These are phyloP conservation scores for Fistulina hepatica DNA, from an alignment of 1,284 basidiomycete species.

Conservation along the genomic window DNA sequence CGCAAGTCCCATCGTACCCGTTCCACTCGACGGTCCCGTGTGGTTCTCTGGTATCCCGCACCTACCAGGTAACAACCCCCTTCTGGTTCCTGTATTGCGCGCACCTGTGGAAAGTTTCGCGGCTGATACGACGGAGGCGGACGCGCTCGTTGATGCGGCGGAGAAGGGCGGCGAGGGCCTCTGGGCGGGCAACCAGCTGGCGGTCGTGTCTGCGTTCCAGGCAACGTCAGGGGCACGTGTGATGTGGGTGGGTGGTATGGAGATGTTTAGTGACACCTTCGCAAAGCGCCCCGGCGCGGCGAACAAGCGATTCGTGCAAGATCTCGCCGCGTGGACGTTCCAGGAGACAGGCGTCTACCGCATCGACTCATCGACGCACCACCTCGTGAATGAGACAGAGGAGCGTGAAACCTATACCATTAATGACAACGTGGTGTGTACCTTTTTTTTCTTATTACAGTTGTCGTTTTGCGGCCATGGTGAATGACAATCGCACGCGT, in stretches of 20 bases:
- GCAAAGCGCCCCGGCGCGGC: slow-evolving; percentile 49
- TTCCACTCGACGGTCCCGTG: slow-evolving; percentile 39
- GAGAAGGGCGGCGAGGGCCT: slow-evolving; percentile 65
- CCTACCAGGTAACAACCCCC: slow-evolving; percentile 68
- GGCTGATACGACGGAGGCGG: slow-evolving; percentile 43
- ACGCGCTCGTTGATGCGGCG: slow-evolving; percentile 49
- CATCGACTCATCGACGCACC: slow-evolving; percentile 68
- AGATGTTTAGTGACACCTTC: slow-evolving; percentile 68
- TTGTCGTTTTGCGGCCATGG: too few relatives aligned
- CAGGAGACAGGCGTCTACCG: slow-evolving; percentile 78
- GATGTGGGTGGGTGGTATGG: slow-evolving; percentile 74
- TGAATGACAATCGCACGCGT: slow-evolving; percentile 7
- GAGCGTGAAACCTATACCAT: slow-evolving; percentile 67
- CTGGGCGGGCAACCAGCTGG: slow-evolving; percentile 68
- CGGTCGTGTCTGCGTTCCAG: slow-evolving; percentile 85
- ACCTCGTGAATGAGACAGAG: slow-evolving; percentile 50
- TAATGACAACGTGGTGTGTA: slow-evolving; percentile 74
- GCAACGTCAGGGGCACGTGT: slow-evolving; percentile 68
- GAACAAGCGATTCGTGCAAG: slow-evolving; percentile 66
- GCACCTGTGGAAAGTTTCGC: slow-evolving; percentile 71
- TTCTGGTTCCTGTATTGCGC: slow-evolving; percentile 71
- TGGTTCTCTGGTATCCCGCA: slow-evolving; percentile 77
- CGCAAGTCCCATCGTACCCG: slow-evolving; percentile 33
- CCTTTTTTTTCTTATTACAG: slow-evolving; percentile 1
- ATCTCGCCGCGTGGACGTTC: slow-evolving; percentile 85